Base-by-base conservation (phyloP, 805 yeast genomes). In the Yarrowia alimentaria region DNA sequence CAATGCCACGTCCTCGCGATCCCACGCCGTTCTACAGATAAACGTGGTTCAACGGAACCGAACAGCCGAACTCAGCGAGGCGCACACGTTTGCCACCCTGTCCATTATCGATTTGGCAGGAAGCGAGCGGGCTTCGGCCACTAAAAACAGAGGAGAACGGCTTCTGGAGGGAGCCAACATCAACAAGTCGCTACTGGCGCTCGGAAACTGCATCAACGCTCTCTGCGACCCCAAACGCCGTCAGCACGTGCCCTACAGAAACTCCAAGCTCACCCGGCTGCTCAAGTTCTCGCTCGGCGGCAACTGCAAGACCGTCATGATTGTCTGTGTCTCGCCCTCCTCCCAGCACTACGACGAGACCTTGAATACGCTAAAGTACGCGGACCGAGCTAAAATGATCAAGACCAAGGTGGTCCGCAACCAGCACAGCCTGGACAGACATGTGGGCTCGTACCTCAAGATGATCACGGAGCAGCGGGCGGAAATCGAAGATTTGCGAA, bases 151-250 rank as follows among this genome's bases (percentile, higher is more conserved):
- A 37, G 98, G 98, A 0, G 77, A 74, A 22, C 69, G 96, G 42
- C 72, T 91, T 11, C 77, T 79, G 52, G 98, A 91, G 64, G 97
- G 98, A 20, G 98, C 97, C 11, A 87, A 87, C 64, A 91, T 91
- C 62, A 91, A 91, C 68, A 79, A 81, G 63, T 88, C 96, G 0
- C 70, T 91, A 35, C 67, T 91, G 42, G 96, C 98, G 0, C 72
- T 91, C 37, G 98, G 97, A 0, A 90, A 89, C 61, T 91, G 97
- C 66, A 90, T 91, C 55, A 89, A 88, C 65, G 96, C 97, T 1
- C 70, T 90, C 33, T 86, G 96, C 67, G 89, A 83, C 57, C 78
- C 80, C 5, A 73, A 81, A 52, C 70, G 77, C 45, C 68, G 78
- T 54, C 74, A 77, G 59, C 96, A 89, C 68, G 78, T 91, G 9